Evolutionary conservation across 148 eudicot genomes (phyloP), one percentile per base, ranked within the genome.

Genomic region (Nyssa sinensis): DNA sequence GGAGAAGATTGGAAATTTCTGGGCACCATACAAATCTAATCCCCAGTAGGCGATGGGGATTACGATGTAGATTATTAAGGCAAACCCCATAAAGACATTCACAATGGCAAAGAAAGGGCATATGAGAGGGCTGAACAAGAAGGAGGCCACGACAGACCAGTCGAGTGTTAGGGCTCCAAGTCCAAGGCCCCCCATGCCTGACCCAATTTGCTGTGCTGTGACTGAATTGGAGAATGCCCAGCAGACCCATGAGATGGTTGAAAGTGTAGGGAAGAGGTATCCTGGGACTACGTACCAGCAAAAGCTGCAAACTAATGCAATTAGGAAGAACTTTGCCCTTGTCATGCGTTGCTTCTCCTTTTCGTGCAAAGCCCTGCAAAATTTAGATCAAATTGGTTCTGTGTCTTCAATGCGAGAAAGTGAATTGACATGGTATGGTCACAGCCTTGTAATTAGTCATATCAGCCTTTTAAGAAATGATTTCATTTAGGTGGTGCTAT

Each of bases 161-260:
- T 94, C 98, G 23, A 94, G 84, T 10, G 97, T 91, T 25, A 90
- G 11, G 75, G 98, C 93, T 55, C 90, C 94, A 2, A 94, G 67
- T 8, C 98, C 98, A 25, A 91, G 93, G 28, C 98, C 98, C 49
- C 64, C 80, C 88, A 94, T 85, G 69, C 98, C 98, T 0, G 98
- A 94, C 2, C 98, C 98, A 10, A 94, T 34, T 78, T 94, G 98
- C 57, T 94, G 98, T 53, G 94, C 97, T 16, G 94, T 93, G 60
- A 93, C 91, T 34, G 98, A 93, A 65, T 82, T 82, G 69, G 94
- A 81, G 81, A 88, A 93, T 62, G 81, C 80, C 97, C 97, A 93
- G 70, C 98, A 93, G 29, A 93, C 75, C 94, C 96, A 93, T 64
- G 98, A 93, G 77, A 93, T 79, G 84, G 89, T 89, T 10, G 93